Base-by-base conservation (phyloP, 2,329 filamentous ascomycete genomes). In the Pseudogymnoascus sp. region DNA sequence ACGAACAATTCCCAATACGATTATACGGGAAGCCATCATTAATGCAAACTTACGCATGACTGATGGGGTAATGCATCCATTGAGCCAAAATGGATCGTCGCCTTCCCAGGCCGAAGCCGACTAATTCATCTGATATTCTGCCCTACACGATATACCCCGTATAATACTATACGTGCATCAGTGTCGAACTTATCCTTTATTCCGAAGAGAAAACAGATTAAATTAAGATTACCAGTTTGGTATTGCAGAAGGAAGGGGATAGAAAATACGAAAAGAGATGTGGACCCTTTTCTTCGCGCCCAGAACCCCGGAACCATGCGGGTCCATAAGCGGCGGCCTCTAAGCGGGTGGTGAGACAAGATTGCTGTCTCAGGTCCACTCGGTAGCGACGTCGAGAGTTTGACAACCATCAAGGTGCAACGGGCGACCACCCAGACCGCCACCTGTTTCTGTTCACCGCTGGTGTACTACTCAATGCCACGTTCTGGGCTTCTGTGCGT, bases 321-420 rank as follows among this genome's bases (percentile, higher is more conserved):
- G 46, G 46, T 53, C 46, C 23, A 53, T 16, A 96, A 74, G 97
- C 96, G 25, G 97, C 84, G 72, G 97, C 93, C 76, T 96, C 93
- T 64, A 85, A 53, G 25, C 44, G 46, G 46, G 46, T 53, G 46
- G 46, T 53, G 46, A 53, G 46, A 53, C 46, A 53, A 53, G 2
- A 28, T 18, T 28, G 46, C 46, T 53, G 46, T 53, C 46, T 53
- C 46, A 53, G 46, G 46, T 53, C 12, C 46, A n/a, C 25, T 53
- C 46, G 25, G 46, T 53, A 53, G 46, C 46, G 46, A 53, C 46
- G 46, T 53, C 31, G 46, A 53, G 46, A 28, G 46, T 53, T 53
- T 53, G 46, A 53, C 46, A 12, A 31, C 46, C 46, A 11, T 5
- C 25, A 31, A 53, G 46, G 46, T 53, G 46, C 46, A 53, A 53